A percentile compares a stretch with the other conserved stretches of the same genome.
These are phyloP conservation scores for Hyphopichia fennica DNA, from an alignment of 1,139 yeast genomes.

Conservation along the genomic window DNA sequence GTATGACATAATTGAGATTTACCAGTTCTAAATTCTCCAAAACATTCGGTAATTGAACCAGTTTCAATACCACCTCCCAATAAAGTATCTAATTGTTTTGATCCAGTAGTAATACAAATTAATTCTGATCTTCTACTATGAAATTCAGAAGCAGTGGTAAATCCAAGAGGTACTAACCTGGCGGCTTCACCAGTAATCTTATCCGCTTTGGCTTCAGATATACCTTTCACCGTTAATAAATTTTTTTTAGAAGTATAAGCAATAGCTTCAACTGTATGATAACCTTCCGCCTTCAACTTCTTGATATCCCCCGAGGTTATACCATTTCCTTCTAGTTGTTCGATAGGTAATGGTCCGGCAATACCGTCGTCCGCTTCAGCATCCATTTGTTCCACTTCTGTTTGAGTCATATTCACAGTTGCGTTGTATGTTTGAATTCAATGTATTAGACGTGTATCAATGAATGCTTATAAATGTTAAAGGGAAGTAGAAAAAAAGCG, in stretches of 20 bases:
- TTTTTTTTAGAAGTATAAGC: constrained; percentile 87
- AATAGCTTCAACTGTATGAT: constrained; percentile 85
- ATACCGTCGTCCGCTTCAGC: constrained; percentile 38
- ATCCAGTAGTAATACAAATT: constrained; percentile 92
- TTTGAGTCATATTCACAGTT: constrained; percentile 13
- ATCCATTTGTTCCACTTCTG: constrained; percentile 13
- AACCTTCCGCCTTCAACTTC: constrained; percentile 80
- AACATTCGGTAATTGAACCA: constrained; percentile 93
- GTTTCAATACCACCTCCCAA: constrained; percentile 98
- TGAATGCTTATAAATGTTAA: too few relatives aligned
- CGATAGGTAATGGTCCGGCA: constrained; percentile 46
- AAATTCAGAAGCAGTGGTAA: constrained; percentile 95
- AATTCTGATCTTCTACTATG: constrained; percentile 87
- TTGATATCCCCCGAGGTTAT: constrained; percentile 77
- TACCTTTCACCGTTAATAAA: constrained; percentile 79
- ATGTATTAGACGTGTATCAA: neutral
- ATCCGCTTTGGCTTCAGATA: constrained; percentile 95
- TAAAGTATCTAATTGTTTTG: constrained; percentile 88
- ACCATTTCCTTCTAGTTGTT: constrained; percentile 75
- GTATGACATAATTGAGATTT: constrained; percentile 97
- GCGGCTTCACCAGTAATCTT: constrained; percentile 79
- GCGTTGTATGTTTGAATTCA: too few relatives aligned
- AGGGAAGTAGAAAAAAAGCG: too few relatives aligned
- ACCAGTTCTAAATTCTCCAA: constrained; percentile 98
- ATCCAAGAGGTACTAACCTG: constrained; percentile 90